Evolutionary conservation across 805 yeast genomes (phyloP), one percentile per base, ranked within the genome.

Genomic region (Candida koratica): DNA sequence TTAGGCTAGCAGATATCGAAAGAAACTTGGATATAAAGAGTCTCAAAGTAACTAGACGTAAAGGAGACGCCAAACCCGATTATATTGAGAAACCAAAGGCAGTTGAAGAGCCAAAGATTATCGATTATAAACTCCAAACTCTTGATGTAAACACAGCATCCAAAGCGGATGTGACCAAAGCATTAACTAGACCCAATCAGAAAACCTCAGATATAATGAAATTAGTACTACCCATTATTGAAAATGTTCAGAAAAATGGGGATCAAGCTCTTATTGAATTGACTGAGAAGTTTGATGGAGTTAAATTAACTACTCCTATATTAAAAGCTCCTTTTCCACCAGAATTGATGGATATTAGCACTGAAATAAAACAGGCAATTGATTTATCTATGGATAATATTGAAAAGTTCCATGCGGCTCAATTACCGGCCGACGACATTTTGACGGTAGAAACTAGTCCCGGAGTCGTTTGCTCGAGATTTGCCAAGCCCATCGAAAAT

Each of bases 151-250:
- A 71, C 6, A 46, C 71, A 1, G 56, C 60, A 9, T 53, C 53
- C 6, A 75, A 70, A 5, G 44, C 46, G 14, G 58, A 51, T 26
- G 74, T 93, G 15, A 64, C 61, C 15, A 62, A 67, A 17, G 88
- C 93, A 7, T 70, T 93, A 40, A 73, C 79, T 18, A 82, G 99
- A 64, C 99, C 99, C n/a, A 93, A 86, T 34, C 97, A 93, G 64
- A 83, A 84, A 53, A 85, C 96, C 15, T 73, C 89, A 14, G 93
- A 87, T 52, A 94, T 93, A 44, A 87, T 89, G 95, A 80, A 83
- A 46, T 71, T 93, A 36, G 97, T 94, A 17, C 75, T 80, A 25
- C 98, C 98, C 26, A 93, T 93, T 43, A 79, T 93, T 29, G 79
- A 84, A 24, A 73, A 75, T 35, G 97, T 93, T 17, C 79, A 77